phyloP scores from a whole-genome alignment of 2,329 filamentous ascomycete species.

The Pyricularia grisea region DNA sequence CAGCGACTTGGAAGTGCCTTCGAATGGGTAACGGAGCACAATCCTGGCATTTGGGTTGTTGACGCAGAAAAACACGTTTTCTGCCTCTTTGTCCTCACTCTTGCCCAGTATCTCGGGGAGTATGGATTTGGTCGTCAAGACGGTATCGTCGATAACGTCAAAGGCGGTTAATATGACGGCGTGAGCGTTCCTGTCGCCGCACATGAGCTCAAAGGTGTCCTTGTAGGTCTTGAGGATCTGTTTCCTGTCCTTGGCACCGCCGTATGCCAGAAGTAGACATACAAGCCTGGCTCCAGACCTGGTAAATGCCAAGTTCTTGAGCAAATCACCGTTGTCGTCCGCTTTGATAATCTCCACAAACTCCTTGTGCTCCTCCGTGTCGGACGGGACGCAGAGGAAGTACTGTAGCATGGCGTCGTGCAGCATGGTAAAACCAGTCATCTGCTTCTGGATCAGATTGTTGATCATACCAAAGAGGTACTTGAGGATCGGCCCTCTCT shows the following conservation, averaged over 20 bases:
- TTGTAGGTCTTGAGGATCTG: conserved; percentile 79
- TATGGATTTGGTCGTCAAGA: conserved; percentile 74
- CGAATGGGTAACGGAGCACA: conserved; percentile 74
- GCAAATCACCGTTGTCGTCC: conserved; percentile 79
- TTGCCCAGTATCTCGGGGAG: conserved; percentile 79
- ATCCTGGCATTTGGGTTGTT: conserved; percentile 57
- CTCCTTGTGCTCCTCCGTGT: conserved; percentile 73
- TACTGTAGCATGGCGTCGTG: conserved; percentile 99
- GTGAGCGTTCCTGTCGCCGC: conserved; percentile 69
- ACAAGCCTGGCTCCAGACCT: conserved; percentile 76
- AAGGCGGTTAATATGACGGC: conserved; percentile 75
- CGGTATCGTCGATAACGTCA: conserved; percentile 91
- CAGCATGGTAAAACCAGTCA: conserved; percentile 93
- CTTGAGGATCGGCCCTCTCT: conserved; percentile 78
- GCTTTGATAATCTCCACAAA: conserved; percentile 87
- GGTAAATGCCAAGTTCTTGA: conserved; percentile 96
- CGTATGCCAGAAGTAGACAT: conserved; percentile 73
- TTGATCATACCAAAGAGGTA: conserved; percentile 83
- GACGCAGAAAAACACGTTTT: conserved; percentile 54
- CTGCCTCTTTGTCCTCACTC: conserved; percentile 48
- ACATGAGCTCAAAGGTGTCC: conserved; percentile 78
- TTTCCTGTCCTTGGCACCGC: conserved; percentile 87
- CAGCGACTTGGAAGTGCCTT: conserved; percentile 50
- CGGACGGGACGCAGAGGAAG: conserved; percentile 69
- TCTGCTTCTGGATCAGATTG: conserved; percentile 87